Evolutionary conservation across 306 rosid genomes (phyloP).

Genomic region (Vachellia collinsii): DNA sequence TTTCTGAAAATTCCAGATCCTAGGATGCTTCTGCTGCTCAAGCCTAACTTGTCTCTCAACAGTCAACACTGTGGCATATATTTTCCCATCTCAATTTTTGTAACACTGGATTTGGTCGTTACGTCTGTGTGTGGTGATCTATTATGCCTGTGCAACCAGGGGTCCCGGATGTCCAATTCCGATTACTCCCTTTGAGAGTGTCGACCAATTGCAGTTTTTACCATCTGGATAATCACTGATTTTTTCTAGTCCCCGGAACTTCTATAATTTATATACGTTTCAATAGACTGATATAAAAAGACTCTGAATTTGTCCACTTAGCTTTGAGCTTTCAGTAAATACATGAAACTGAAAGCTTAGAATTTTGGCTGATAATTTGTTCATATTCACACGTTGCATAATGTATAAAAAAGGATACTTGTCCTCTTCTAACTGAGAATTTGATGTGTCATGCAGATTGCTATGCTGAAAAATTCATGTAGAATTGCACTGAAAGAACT

Average conservation of each 20-base stretch:
- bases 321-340: constrained; percentile 13
- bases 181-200: constrained; percentile 1
- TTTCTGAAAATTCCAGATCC: constrained; percentile 4
- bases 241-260: not conserved
- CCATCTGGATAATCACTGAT: not conserved
- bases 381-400: constrained; percentile 2
- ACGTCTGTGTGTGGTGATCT: constrained; percentile 7
- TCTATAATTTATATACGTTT: constrained; percentile 4
- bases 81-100: constrained; percentile 1
- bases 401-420: constrained; percentile 22
- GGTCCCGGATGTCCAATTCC: not conserved
- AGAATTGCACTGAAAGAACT: constrained; percentile 59
- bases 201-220: constrained; percentile 10
- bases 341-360: constrained; percentile 22
- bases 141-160: constrained; percentile 17
- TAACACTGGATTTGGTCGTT: constrained; percentile 17
- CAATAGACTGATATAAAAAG: constrained; percentile 17
- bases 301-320: constrained; percentile 15
- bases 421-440: constrained; percentile 33
- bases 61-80: not conserved
- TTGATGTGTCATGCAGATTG: constrained; percentile 60
- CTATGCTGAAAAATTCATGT: constrained; percentile 70
- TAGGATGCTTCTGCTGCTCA: not conserved
- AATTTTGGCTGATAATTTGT: constrained; percentile 6
- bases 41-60: constrained; percentile 22